A percentile compares a stretch with the other conserved stretches of the same genome.
Conservation (phyloP, 768 basidiomycete genomes). For the Lentinula edodes region DNA sequence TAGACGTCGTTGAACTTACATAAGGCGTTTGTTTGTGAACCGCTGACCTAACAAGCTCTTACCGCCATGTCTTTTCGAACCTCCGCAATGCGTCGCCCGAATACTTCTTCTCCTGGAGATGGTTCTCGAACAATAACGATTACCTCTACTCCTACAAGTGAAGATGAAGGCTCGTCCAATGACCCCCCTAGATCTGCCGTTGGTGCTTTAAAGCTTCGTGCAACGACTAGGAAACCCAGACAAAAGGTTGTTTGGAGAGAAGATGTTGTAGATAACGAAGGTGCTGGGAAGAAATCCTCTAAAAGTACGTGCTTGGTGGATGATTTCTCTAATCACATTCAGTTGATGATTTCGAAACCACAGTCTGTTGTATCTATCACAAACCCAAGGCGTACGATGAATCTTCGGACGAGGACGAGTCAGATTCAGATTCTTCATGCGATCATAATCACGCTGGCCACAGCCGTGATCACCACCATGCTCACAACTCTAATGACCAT, state of each 20-base stretch:
- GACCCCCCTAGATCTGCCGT: slow-evolving; percentile 20
- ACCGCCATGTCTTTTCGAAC: background rate
- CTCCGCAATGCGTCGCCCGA: slow-evolving; percentile 1
- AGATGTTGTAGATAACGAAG: slow-evolving; percentile 88
- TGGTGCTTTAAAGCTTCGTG: slow-evolving; percentile 57
- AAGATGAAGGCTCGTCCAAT: slow-evolving; percentile 2
- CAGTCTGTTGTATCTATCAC: slow-evolving; percentile 96
- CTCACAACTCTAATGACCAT: slow-evolving; percentile 6
- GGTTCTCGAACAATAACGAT: slow-evolving; percentile 6
- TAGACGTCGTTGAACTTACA: no score
- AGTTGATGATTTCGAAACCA: background rate
- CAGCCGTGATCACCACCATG: slow-evolving; percentile 16
- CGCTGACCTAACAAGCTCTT: background rate
- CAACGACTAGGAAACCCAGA: slow-evolving; percentile 26
- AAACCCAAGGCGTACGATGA: slow-evolving; percentile 77
- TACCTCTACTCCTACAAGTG: background rate
- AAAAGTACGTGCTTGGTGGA: slow-evolving; percentile 62
- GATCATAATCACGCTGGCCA: slow-evolving; percentile 18
- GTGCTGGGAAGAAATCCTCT: slow-evolving; percentile 82
- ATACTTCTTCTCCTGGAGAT: slow-evolving; percentile 3
- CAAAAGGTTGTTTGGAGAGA: slow-evolving; percentile 76
- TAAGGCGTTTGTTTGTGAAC: no score
- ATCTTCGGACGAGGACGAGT: slow-evolving; percentile 59
- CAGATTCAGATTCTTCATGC: slow-evolving; percentile 40
- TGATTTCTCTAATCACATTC: background rate